Evolutionary conservation across 805 yeast genomes (phyloP).

Genomic region (Lachancea fermentati): DNA sequence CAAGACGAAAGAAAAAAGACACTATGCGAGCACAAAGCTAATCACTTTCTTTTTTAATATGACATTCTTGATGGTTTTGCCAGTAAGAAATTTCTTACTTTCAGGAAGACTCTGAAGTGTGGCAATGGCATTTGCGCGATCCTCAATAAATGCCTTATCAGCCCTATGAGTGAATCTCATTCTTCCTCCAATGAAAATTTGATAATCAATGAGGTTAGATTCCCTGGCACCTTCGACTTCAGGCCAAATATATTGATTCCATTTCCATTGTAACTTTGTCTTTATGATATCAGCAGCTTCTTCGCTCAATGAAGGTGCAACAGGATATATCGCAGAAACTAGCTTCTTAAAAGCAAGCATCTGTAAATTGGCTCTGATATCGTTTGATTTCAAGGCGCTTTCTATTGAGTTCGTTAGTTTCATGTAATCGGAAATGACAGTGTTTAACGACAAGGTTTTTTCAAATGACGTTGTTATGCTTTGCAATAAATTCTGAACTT

Average conservation of each 20-base stretch:
- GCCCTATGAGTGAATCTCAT: constrained; percentile 44
- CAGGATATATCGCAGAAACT: constrained; percentile 65
- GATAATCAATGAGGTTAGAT: constrained; percentile 39
- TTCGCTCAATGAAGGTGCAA: constrained; percentile 75
- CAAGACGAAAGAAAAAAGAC: neutral
- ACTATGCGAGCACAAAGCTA: constrained; percentile 35
- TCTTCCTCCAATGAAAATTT: constrained; percentile 71
- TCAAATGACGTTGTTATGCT: constrained; percentile 57
- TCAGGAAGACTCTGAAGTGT: constrained; percentile 32
- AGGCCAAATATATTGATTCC: constrained; percentile 59
- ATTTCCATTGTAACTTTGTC: constrained; percentile 9
- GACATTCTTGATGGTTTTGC: constrained; percentile 43
- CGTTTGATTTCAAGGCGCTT: constrained; percentile 34
- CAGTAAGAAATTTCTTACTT: constrained; percentile 38
- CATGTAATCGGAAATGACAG: constrained; percentile 86
- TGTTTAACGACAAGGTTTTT: constrained; percentile 61
- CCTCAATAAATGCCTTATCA: constrained; percentile 33
- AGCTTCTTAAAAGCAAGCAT: constrained; percentile 48
- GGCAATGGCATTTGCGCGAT: constrained; percentile 35
- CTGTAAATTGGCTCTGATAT: constrained; percentile 38
- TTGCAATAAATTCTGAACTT: constrained; percentile 41
- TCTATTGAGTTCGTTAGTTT: constrained; percentile 57
- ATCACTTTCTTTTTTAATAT: constrained; percentile 49
- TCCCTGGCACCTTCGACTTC: constrained; percentile 33
- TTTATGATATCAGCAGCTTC: constrained; percentile 63